phyloP scores from a whole-genome alignment of 768 basidiomycete genomes.

The Hypholoma fasciculare region DNA sequence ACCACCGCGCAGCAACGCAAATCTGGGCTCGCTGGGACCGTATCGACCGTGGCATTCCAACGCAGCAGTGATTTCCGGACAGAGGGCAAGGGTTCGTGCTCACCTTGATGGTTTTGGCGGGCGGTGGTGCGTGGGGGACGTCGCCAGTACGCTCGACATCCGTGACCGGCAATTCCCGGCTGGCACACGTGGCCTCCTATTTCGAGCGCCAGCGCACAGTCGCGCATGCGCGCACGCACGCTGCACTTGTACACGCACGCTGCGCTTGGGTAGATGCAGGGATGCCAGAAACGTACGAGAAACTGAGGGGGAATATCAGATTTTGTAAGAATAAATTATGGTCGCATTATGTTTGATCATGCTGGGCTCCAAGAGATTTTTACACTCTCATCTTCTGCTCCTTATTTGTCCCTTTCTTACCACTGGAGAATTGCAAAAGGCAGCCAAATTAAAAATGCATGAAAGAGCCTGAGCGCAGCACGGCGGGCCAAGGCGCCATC shows the following conservation, averaged over 20 bases:
- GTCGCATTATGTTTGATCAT: too few relatives aligned
- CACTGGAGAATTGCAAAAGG: too few relatives aligned
- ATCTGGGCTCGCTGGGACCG: constrained; percentile 17
- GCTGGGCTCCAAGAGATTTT: too few relatives aligned
- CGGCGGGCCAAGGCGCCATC: too few relatives aligned
- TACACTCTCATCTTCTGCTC: too few relatives aligned
- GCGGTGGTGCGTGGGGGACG: constrained; percentile 17
- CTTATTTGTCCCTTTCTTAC: too few relatives aligned
- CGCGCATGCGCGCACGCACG: background rate
- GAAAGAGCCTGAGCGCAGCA: too few relatives aligned
- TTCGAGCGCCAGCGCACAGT: background rate
- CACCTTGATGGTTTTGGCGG: constrained; percentile 61
- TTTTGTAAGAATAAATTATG: too few relatives aligned
- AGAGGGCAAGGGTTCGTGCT: constrained; percentile 37
- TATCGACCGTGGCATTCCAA: constrained; percentile 12
- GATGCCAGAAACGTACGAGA: too few relatives aligned
- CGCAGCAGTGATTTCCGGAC: constrained; percentile 9
- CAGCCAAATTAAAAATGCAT: too few relatives aligned
- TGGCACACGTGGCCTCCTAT: constrained; percentile 9
- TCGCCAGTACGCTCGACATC: constrained; percentile 6
- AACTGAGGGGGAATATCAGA: too few relatives aligned
- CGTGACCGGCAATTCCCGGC: constrained; percentile 17
- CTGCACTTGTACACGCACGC: background rate
- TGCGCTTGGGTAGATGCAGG: too few relatives aligned
- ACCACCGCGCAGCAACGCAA: constrained; percentile 37